Evolutionary conservation across 257 asterid genomes (phyloP), one percentile per base, ranked within the genome.

Genomic region (Nicotiana paniculata): DNA sequence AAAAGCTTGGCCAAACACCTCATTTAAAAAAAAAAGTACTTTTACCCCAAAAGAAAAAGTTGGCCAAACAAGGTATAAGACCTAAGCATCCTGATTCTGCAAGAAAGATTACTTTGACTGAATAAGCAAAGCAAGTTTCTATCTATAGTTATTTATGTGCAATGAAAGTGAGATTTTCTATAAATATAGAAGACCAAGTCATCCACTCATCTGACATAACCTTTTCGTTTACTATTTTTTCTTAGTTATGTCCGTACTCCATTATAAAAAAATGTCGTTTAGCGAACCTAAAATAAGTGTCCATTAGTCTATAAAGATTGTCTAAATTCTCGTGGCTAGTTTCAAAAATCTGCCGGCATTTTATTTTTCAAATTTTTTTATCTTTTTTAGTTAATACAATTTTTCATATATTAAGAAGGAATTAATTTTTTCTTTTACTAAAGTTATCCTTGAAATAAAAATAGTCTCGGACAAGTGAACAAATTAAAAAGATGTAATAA

Each of bases 281-380:
- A 6, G 13, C 2, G 4, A 69, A 69, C 77, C 33, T 70, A 70
- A 70, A 69, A n/a, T 26, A 39, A 39, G 5, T 37, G 11, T 72
- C 37, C 59, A 21, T 43, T 21, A 21, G 24, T 21, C 24, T 21
- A 21, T 21, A 70, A 1, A 46, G 51, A 43, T 26, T 63, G 13
- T 24, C 24, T 48, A 43, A 8, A 72, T 72, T 72, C 12, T 46
- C 18, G 13, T n/a, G 3, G 4, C 12, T 11, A 43, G 37, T 72
- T 69, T 82, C 59, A 59, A 83, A 79, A 59, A 70, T 83, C 66
- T 83, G 88, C 80, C 77, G 78, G 77, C 84, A 81, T 66, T 63
- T 82, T 72, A 0, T 37, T 26, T 46, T 21, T 21, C 10, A n/a
- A n/a, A n/a, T n/a, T n/a, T n/a, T n/a, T 39, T 39, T 39, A 1